Evolutionary conservation across 2,329 filamentous ascomycete genomes (phyloP).

Genomic region (Aschersonia sp.): DNA sequence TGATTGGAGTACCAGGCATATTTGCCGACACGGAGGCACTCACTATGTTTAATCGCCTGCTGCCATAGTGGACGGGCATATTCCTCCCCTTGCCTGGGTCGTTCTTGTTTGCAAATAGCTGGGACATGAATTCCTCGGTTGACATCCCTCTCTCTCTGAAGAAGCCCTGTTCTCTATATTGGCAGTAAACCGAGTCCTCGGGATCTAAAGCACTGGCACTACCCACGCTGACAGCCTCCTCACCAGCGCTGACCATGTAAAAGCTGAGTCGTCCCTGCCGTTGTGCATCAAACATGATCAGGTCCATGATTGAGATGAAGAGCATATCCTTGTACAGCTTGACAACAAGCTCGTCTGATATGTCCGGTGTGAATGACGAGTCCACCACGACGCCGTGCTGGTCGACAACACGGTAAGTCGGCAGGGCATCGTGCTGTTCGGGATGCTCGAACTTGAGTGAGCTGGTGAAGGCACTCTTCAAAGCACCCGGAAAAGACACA

Average conservation of each 20-base stretch:
- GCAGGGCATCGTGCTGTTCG: conserved; percentile 57
- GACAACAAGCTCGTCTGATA: conserved; percentile 47
- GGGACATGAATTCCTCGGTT: conserved; percentile 83
- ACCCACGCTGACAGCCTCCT: conserved; percentile 87
- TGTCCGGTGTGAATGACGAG: conserved; percentile 50
- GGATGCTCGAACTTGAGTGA: conserved; percentile 66
- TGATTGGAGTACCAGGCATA: background rate
- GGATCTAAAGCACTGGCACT: conserved; percentile 70
- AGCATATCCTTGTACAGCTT: conserved; percentile 54
- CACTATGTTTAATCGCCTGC: conserved; percentile 69
- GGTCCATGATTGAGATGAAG: conserved; percentile 70
- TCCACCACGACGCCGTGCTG: conserved; percentile 79
- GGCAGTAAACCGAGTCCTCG: conserved; percentile 84
- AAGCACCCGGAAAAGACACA: conserved; percentile 78
- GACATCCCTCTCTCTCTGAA: conserved; percentile 82
- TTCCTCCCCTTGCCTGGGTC: conserved; percentile 75
- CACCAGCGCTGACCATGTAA: conserved; percentile 93
- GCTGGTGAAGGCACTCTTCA: conserved; percentile 85
- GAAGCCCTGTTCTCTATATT: conserved; percentile 88
- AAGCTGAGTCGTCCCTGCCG: conserved; percentile 87
- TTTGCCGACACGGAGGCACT: conserved; percentile 14
- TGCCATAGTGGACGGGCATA: conserved; percentile 96
- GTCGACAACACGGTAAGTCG: conserved; percentile 85
- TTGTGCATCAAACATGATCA: conserved; percentile 97
- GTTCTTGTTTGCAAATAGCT: conserved; percentile 76